A percentile compares a stretch with the other conserved stretches of the same genome.
phyloP scores from a whole-genome alignment of 1,284 basidiomycete genomes.

The Phellinidium pouzarii region DNA sequence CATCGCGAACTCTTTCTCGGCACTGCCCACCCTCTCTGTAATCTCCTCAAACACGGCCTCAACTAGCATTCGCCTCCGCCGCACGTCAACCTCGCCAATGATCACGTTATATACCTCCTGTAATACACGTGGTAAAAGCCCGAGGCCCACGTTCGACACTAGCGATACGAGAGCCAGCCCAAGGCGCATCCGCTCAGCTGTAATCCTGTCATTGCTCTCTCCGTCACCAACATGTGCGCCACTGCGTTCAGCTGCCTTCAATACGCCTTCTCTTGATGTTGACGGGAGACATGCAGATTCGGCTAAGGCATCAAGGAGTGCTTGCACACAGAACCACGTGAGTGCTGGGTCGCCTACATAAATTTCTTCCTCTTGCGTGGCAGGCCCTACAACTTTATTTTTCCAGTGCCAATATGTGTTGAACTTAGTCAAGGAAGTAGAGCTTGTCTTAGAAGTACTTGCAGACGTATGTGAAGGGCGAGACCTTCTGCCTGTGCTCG shows the following conservation, averaged over 20 bases:
- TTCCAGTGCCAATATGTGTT: neutral
- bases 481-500: conserved; percentile 30
- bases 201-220: conserved; percentile 20
- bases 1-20: conserved; percentile 56
- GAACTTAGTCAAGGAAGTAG: neutral
- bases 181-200: conserved; percentile 41
- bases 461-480: neutral
- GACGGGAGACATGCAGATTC: conserved; percentile 15
- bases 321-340: conserved; percentile 55
- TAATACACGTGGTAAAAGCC: conserved; percentile 47
- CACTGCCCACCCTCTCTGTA: conserved; percentile 54
- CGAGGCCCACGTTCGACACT: conserved; percentile 48
- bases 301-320: conserved; percentile 39
- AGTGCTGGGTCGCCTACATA: conserved; percentile 30
- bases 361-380: conserved; percentile 17
- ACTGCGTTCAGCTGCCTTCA: neutral
- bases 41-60: conserved; percentile 54
- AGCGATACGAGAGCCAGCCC: conserved; percentile 53
- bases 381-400: no score
- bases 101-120: conserved; percentile 39
- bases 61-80: conserved; percentile 41
- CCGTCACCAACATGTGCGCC: conserved; percentile 21
- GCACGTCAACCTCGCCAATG: conserved; percentile 21
- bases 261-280: conserved; percentile 6
- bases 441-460: no score